These are phyloP conservation scores for Penicillium manginii DNA, from an alignment of 495 filamentous ascomycete genomes.

Conservation along the genomic window DNA sequence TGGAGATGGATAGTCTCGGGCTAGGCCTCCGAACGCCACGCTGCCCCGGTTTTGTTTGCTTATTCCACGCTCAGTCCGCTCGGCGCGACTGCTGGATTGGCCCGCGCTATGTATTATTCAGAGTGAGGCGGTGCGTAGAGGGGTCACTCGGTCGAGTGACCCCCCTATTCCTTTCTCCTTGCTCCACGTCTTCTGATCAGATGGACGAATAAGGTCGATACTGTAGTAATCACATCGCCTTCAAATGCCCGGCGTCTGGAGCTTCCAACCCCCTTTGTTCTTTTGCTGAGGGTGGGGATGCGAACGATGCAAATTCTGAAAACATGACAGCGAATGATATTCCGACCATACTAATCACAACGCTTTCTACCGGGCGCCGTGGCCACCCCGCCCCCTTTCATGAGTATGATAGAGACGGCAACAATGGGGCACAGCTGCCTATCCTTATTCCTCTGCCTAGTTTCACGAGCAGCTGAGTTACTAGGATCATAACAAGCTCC, in stretches of 20 bases:
- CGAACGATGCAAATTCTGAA: neutral
- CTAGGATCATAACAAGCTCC: neutral
- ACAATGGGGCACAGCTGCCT: neutral
- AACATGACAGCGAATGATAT: slow-evolving; percentile 5
- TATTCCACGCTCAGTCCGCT: slow-evolving; percentile 12
- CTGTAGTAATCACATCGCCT: slow-evolving; percentile 5
- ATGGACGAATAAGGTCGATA: slow-evolving; percentile 6
- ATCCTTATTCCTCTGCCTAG: slow-evolving; percentile 3
- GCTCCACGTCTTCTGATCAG: slow-evolving; percentile 9
- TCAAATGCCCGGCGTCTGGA: neutral
- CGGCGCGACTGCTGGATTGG: slow-evolving; percentile 14
- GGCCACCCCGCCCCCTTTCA: neutral
- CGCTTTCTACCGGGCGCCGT: neutral
- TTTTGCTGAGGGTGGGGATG: neutral
- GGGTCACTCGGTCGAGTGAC: neutral
- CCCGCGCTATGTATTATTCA: neutral
- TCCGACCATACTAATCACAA: neutral
- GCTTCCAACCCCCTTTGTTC: neutral
- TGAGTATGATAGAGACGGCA: neutral
- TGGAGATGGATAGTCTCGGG: neutral
- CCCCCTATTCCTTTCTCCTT: slow-evolving; percentile 5
- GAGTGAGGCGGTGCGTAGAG: slow-evolving; percentile 16
- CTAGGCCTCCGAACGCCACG: slow-evolving; percentile 4
- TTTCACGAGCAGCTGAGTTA: neutral
- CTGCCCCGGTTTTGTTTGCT: slow-evolving; percentile 11